phyloP scores from a whole-genome alignment of 2,329 filamentous ascomycete species.

The Didymosphaeria variabile region DNA sequence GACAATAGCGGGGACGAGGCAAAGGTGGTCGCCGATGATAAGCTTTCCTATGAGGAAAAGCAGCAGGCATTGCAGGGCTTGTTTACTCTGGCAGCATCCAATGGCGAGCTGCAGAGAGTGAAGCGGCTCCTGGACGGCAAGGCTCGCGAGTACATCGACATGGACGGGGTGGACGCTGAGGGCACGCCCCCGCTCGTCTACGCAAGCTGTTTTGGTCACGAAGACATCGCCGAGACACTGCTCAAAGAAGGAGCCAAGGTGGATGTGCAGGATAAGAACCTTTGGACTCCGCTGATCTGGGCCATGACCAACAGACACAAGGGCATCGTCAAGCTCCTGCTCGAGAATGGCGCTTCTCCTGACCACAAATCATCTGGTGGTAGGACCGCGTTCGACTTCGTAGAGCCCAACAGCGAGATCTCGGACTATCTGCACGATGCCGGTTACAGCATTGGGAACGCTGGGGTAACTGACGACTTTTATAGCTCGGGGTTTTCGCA shows the following conservation, averaged over 20 bases:
- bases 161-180: conserved; percentile 90
- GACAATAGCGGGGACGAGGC: conserved; percentile 77
- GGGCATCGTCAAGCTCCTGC: conserved; percentile 87
- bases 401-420: conserved; percentile 94
- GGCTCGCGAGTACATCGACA: conserved; percentile 78
- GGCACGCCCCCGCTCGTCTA: conserved; percentile 97
- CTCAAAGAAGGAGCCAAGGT: conserved; percentile 87
- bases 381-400: conserved; percentile 93
- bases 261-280: conserved; percentile 92
- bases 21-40: conserved; percentile 76
- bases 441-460: conserved; percentile 87
- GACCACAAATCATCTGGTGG: conserved; percentile 95
- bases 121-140: conserved; percentile 77
- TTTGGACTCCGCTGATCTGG: conserved; percentile 99
- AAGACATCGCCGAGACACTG: conserved; percentile 83
- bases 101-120: conserved; percentile 87
- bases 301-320: conserved; percentile 99
- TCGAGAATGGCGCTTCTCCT: conserved; percentile 94
- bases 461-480: conserved; percentile 85
- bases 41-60: conserved; percentile 80
- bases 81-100: conserved; percentile 94
- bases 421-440: conserved; percentile 94
- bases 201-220: conserved; percentile 97
- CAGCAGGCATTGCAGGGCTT: conserved; percentile 82
- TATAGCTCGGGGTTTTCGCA: conserved; percentile 93